Base-by-base conservation (phyloP, 495 filamentous ascomycete species). In the Aspergillus coremiiformis region DNA sequence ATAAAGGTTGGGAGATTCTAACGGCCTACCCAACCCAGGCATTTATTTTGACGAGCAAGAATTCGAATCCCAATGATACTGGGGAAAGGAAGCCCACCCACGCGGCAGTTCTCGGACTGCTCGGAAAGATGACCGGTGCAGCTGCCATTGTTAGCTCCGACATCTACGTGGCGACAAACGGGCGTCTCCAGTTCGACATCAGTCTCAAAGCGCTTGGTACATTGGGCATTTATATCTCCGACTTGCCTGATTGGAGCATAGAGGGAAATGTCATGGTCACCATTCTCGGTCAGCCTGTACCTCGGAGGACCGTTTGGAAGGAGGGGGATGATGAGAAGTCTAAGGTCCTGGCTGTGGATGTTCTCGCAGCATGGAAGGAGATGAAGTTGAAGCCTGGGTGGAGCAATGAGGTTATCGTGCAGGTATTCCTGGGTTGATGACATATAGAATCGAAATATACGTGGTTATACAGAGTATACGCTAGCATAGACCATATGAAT, bases 41-140 rank as follows among this genome's bases (percentile, higher is more conserved):
- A 0, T 83, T 90, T 56, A 67, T 70, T 1, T 63, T 80, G 5
- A 66, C 54, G 27, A 24, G 5, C 35, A 4, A 14, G 15, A 51
- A 7, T n/a, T 5, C 26, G 27, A 53, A 35, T 17, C 35, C 35
- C 4, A 39, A 39, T 12, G n/a, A 12, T 19, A 17, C 35, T n/a
- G 19, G 5, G 3, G 35, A 39, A 9, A 10, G 17, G 9, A 20
- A n/a, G 4, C 44, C 53, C 8, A 70, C 66, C 11, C 60, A 77
- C 41, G 67, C 88, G 11, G 85, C 85, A 0, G 80, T 85, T n/a
- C 66, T 98, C 2, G 93, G 93, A 9, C 70, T 98, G 3, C 55
- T 96, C 20, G 87, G 78, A 14, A 95, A 95, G 64, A 94, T 97
- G 84, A 89, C 90, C 2, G 93, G 90, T 7, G 82, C 83, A 2